Evolutionary conservation across 768 basidiomycete genomes (phyloP), one percentile per base, ranked within the genome.

Genomic region (Termitomyces sp.): DNA sequence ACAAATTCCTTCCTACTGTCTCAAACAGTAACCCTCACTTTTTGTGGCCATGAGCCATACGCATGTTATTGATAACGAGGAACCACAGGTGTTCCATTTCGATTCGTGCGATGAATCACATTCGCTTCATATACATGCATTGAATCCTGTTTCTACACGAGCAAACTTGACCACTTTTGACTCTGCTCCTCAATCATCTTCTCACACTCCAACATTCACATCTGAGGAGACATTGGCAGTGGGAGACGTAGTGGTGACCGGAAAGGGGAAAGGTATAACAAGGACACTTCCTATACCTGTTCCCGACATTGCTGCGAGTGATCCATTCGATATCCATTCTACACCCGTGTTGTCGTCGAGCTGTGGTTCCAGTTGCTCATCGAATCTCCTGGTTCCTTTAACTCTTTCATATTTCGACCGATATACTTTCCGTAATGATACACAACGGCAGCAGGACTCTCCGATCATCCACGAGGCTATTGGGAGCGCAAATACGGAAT

Each of bases 191-290:
- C 42, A 63, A 58, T 66, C 67, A 65, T 59, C 66, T 65, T 68
- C 69, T 63, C 68, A 69, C 61, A 66, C 67, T 68, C 62, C 52
- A 40, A 42, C 61, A 50, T 58, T 61, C 56, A 67, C 67, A 63
- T 69, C 70, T 63, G 68, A 59, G 66, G 68, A 68, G 63, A 50
- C 52, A 61, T 54, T 59, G 16, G 39, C 17, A 27, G 47, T 48
- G 42, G 56, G 54, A 44, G 17, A 49, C 53, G 59, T 42, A 46
- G 60, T 54, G 39, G 55, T 64, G 21, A 60, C 64, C 21, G 73
- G 64, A 61, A 85, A 86, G 67, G 84, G 85, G 52, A 86, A 86
- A 68, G 74, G 70, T 40, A 72, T 76, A 43, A 76, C 81, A 25
- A 76, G 73, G 61, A 82, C 84, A 19, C 64, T 85, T 68, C 74